Evolutionary conservation across 768 basidiomycete genomes (phyloP), one percentile per base, ranked within the genome.

Genomic region (Leucocoprinus leucothites): DNA sequence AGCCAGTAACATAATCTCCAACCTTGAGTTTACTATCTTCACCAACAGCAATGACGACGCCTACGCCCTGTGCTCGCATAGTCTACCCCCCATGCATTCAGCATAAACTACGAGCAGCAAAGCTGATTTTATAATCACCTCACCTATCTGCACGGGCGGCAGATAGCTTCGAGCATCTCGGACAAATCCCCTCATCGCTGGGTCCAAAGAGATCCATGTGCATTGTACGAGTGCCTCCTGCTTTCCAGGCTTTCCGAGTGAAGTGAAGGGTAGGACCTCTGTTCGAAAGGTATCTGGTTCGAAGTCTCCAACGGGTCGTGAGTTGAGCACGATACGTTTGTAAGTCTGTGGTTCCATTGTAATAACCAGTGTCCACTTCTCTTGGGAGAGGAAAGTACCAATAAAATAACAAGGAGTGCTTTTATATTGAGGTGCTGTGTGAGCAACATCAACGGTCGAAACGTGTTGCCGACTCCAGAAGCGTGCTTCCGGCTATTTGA

Each of bases 171-270:
- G 77, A 14, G 64, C 66, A 65, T 91, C 88, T 58, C 80, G 82
- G 48, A 98, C 64, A 79, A 89, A 97, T 11, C 82, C 84, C 8
- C 93, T 80, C 91, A 94, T 92, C 0, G 92, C 91, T 18, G 94
- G 93, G 63, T 97, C 94, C 60, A 97, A 67, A 31, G 85, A 86
- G 28, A 93, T 64, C 76, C 86, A 94, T 45, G 85, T 84, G 56
- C 89, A 83, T 66, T 83, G 80, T n/a, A 98, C 82, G 44, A 95
- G 74, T 7, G 84, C 83, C 58, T 88, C 76, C 21, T 71, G 68
- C 18, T 68, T 58, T 1, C 76, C 78, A 5, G 84, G 77, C 63
- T 79, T 77, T 1, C 54, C 54, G 49, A 90, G 73, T 46, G 65
- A 69, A 60, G 77, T 72, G 58, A 80, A 78, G 1, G 81, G 74